Base-by-base conservation (phyloP, 495 filamentous ascomycete genomes). In the Rhypophila decipiens region DNA sequence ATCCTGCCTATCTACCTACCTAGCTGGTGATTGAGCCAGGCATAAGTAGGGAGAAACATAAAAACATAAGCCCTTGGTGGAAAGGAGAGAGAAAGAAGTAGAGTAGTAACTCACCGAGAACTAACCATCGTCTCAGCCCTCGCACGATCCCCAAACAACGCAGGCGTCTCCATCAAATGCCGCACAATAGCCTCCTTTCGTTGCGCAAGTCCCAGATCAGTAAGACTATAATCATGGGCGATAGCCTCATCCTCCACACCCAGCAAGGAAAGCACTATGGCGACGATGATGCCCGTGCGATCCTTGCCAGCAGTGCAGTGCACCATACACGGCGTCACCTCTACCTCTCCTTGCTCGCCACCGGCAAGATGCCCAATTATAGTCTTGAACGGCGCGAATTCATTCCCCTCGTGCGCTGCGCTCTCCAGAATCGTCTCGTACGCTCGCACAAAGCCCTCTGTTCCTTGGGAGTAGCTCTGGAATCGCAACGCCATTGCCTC, bases 181-280 rank as follows among this genome's bases (percentile, higher is more conserved):
- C 61, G 44, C 21, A 79, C 55, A 36, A 80, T 69, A 24, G 60
- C 53, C 15, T 66, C 58, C 39, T 70, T 70, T 40, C 67, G 64
- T 2, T 50, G 58, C 18, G 61, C 64, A 21, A 81, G 58, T 0
- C 78, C 82, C 5, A 80, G 24, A 11, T 78, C 71, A 0, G 80
- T 83, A 12, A 86, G 64, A 36, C 68, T 68, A 58, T 86, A 87
- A 59, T 86, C 83, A 34, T 76, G 58, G 7, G 78, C 76, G 24
- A 86, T 70, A n/a, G 66, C 47, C 13, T 77, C 70, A 53, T 83
- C 73, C 0, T 66, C 49, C 0, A 80, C 72, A 20, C 79, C 78
- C 40, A 72, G 80, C 9, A 86, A 62, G 36, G 69, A 61, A 7
- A 86, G 64, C 19, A 85, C 55, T 8, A 86, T 49, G 19, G 79